Base-by-base conservation (phyloP, 352 stramenopile species). In the Peronospora farinosa region DNA sequence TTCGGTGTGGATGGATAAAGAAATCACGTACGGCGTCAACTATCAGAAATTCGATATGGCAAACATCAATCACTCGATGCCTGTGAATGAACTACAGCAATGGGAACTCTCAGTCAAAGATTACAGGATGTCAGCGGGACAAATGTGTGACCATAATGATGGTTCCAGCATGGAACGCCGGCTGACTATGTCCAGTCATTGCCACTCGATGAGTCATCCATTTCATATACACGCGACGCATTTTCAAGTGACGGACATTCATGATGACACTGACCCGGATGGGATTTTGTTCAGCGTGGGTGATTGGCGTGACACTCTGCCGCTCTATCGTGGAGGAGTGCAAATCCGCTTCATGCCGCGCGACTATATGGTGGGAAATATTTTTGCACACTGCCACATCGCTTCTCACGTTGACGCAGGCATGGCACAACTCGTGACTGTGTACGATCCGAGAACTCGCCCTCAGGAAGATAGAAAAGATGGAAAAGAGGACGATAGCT, bases 201-300 rank as follows among this genome's bases (percentile, higher is more conserved):
- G 77, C 57, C 78, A 78, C 39, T 72, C 73, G 15, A 86, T 88
- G 78, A 86, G 69, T 23, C 77, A 88, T 38, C 77, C 77, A 38
- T 91, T 88, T 63, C 80, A 91, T 55, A 81, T 91, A 44, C 80
- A 91, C 67, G 65, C 65, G 31, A 80, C 73, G 33, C 80, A 88
- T 54, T 88, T 91, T 40, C 76, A 86, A 55, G 60, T 88, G 32
- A 72, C 73, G 15, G 58, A 47, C 27, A 66, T 77, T 40, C 67
- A 73, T 21, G 57, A 56, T 5, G 57, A 39, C 27, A 58, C 71
- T 0, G 76, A 86, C 40, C 72, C 75, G 3, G 66, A 86, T 42
- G 65, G 68, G 5, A 28, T 85, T 35, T 57, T 88, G 32, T 89
- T 83, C 44, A 38, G 56, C 5, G 47, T 84, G 3, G 76, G 76